Conservation (phyloP, 1,139 yeast genomes). For the Trichomonascaceae sp. region DNA sequence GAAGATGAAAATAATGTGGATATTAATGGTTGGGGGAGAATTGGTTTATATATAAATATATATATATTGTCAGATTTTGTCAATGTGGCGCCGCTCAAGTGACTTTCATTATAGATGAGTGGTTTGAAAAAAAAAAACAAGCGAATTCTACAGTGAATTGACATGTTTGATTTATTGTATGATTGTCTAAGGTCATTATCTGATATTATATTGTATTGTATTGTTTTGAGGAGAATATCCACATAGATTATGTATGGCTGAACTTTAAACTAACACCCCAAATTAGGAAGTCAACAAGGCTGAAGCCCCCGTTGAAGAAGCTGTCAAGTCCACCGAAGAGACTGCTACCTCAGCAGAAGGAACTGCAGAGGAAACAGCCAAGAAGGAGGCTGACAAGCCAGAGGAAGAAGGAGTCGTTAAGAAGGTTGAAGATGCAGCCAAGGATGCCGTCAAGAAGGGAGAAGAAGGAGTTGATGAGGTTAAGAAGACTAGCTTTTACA, state of each 20-base stretch:
- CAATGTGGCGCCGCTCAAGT: not conserved
- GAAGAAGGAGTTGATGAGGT: conserved; percentile 21
- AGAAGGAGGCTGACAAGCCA: conserved; percentile 13
- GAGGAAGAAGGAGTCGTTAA: conserved; percentile 18
- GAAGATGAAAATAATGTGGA: not conserved
- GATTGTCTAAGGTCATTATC: no score
- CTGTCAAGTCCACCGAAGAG: conserved; percentile 16
- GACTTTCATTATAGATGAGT: not conserved
- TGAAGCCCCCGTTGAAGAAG: conserved; percentile 21
- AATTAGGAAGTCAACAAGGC: conserved; percentile 15
- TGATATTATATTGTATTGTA: no score
- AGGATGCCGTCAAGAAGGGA: conserved; percentile 18
- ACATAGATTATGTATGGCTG: no score
- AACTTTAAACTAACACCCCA: not conserved
- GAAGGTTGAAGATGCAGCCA: conserved; percentile 15
- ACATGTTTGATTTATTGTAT: not conserved
- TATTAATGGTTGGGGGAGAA: not conserved
- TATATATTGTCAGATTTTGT: not conserved
- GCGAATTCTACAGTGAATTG: not conserved
- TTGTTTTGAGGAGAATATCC: not conserved
- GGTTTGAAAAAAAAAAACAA: not conserved
- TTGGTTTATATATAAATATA: not conserved
- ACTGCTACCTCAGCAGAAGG: conserved; percentile 5
- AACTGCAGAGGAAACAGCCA: conserved; percentile 17
- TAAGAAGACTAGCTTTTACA: conserved; percentile 46